Evolutionary conservation across 805 yeast species (phyloP), one percentile per base, ranked within the genome.

Genomic region (Zygosaccharomyces bailii): DNA sequence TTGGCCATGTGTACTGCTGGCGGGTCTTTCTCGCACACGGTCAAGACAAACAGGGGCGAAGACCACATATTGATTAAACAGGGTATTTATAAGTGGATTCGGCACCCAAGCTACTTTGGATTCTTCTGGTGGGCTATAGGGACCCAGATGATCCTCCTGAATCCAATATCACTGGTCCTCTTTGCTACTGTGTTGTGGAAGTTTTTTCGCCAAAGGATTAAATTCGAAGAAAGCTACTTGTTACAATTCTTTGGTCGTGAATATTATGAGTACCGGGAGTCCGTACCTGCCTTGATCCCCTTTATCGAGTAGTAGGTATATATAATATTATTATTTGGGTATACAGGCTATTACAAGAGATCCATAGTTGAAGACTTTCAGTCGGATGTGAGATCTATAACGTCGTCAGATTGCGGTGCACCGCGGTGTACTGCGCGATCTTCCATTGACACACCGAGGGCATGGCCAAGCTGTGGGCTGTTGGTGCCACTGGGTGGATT

Each of bases 121-220:
- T 93, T 85, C 62, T 90, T 80, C 59, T 80, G 88, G 78, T 93
- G 98, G 97, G 91, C 95, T 10, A 52, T 90, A 3, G 97, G 97
- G 0, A 73, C 88, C 1, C 96, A 91, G 60, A 18, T 93, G 36
- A 51, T 83, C 48, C 64, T 91, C 45, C 65, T 79, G 35, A 93
- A 89, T 65, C 80, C 85, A 5, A 36, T 87, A 0, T 72, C 88
- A 1, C 55, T 77, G 2, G 39, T 71, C 1, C 68, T 73, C 0
- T 93, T 89, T 48, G 55, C 72, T 0, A 51, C 65, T n/a, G 75
- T 80, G 2, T 68, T 93, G 16, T 80, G 81, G 76, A 56, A 63
- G 25, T 93, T 93, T 58, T 93, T 93, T 69, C 64, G 63, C 5
- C 60, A 65, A 8, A 72, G 99, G 46, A 87, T 93, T 29, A 57